These are phyloP conservation scores for Ambispora gerdemannii DNA, from an alignment of 192 early-diverging fungal species.

Conservation along the genomic window DNA sequence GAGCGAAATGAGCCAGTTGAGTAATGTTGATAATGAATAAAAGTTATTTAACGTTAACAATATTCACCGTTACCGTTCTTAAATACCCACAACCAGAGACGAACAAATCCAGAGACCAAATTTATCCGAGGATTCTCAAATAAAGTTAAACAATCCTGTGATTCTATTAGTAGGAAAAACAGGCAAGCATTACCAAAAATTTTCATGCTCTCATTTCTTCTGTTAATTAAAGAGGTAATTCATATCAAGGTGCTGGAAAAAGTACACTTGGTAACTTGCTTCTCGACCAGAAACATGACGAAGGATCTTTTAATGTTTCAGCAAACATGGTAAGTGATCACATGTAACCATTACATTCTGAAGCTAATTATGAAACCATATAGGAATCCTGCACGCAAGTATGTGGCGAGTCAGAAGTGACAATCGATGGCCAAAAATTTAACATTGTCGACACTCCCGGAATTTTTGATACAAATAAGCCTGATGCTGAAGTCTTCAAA, in stretches of 20 bases:
- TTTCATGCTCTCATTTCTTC: background rate
- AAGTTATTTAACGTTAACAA: background rate
- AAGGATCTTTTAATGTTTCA: conserved; percentile 13
- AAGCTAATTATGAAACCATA: background rate
- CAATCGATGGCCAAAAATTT: background rate
- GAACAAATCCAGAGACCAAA: background rate
- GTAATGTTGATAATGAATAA: conserved; percentile 4
- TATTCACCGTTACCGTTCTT: background rate
- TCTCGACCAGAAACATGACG: background rate
- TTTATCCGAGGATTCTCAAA: background rate
- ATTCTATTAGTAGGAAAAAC: conserved; percentile 20
- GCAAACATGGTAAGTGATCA: background rate
- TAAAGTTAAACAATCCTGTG: background rate
- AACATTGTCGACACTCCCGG: conserved; percentile 22
- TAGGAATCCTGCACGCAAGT: conserved; percentile 23
- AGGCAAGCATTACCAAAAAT: background rate
- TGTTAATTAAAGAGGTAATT: background rate
- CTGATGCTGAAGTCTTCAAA: background rate
- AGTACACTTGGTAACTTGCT: conserved; percentile 24
- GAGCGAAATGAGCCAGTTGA: conserved; percentile 17
- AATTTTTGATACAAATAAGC: conserved; percentile 12
- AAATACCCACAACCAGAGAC: background rate
- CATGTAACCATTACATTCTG: background rate
- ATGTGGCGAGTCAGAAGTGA: background rate
- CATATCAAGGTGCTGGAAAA: conserved; percentile 17